These are phyloP conservation scores for Rosa persica DNA, from an alignment of 306 rosid species.

Conservation along the genomic window DNA sequence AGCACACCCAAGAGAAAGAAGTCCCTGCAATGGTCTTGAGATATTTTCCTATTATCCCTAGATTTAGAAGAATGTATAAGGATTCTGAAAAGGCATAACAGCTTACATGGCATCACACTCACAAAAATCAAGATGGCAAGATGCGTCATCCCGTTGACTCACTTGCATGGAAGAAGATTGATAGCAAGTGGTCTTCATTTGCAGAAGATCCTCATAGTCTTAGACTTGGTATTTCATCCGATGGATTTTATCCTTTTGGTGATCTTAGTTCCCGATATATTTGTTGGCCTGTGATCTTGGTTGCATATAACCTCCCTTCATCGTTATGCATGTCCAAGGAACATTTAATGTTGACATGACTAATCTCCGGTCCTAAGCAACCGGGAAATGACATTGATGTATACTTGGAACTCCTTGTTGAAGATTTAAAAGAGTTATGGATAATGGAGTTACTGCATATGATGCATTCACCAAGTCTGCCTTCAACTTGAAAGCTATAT, in stretches of 20 bases:
- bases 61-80: slow-evolving; percentile 9
- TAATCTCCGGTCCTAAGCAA: not conserved
- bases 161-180: not conserved
- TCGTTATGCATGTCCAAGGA: not conserved
- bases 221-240: slow-evolving; percentile 4
- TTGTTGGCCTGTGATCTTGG: slow-evolving; percentile 12
- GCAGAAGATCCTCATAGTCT: not conserved
- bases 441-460: not conserved
- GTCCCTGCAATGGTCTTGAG: not conserved
- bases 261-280: slow-evolving; percentile 1
- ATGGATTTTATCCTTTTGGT: slow-evolving; percentile 13
- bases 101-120: not conserved
- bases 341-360: slow-evolving; percentile 10
- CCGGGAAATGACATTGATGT: slow-evolving; percentile 2
- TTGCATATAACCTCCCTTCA: not conserved
- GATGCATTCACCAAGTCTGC: not conserved
- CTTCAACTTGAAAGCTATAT: not conserved
- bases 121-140: slow-evolving; percentile 4
- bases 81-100: not conserved
- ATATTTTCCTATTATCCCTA: not conserved
- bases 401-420: not conserved
- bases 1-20: not conserved
- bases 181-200: slow-evolving; percentile 6
- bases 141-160: slow-evolving; percentile 4
- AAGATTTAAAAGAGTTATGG: not conserved